Conservation (phyloP, 2,329 filamentous ascomycete species). For the Cercospora zeae-maydis region DNA sequence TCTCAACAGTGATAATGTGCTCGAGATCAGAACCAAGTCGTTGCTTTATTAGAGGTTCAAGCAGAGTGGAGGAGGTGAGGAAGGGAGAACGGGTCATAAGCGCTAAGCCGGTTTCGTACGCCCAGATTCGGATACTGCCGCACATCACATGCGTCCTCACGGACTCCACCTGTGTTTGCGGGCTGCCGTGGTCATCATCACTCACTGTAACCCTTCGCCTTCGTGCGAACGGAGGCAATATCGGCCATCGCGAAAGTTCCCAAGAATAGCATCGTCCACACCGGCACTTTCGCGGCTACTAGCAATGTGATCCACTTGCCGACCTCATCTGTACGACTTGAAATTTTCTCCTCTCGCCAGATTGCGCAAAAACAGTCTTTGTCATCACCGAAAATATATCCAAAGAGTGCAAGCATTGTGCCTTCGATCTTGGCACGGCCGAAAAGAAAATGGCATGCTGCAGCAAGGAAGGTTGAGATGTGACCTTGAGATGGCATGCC, state of each 20-base stretch:
- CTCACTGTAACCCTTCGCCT: too few species aligned
- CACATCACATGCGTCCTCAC: too few species aligned
- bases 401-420: not conserved
- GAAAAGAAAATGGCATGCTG: not conserved
- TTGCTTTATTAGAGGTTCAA: too few species aligned
- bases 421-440: not conserved
- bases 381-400: not conserved
- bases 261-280: not conserved
- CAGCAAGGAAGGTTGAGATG: not conserved
- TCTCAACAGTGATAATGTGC: too few species aligned
- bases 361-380: not conserved
- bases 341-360: not conserved
- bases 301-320: not conserved
- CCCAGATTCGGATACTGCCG: too few species aligned
- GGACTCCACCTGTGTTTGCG: too few species aligned
- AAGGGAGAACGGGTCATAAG: too few species aligned
- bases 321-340: not conserved
- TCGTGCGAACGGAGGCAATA: not conserved
- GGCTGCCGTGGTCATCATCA: too few species aligned
- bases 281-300: not conserved
- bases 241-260: not conserved
- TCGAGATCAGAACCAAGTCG: too few species aligned
- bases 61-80: too few species aligned
- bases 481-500: not conserved
- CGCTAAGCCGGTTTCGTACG: too few species aligned